A percentile compares a stretch with the other conserved stretches of the same genome.
Conservation (phyloP, 495 filamentous ascomycete genomes). For the Penicillium parvum region DNA sequence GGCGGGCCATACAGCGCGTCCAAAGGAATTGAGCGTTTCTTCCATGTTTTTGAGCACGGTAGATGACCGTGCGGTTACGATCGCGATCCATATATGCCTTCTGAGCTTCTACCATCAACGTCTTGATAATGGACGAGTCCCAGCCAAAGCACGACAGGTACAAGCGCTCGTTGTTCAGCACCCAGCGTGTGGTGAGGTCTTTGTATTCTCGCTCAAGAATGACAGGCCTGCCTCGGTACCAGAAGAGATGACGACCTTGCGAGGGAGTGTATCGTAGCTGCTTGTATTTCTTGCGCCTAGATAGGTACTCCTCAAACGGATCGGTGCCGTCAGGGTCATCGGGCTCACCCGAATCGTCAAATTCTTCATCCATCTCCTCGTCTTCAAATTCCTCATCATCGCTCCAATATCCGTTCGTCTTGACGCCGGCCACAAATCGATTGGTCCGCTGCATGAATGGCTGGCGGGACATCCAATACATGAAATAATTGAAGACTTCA, state of each 20-base stretch:
- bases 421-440: slow-evolving; percentile 59
- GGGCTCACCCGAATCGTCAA: slow-evolving; percentile 24
- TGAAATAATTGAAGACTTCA: slow-evolving; percentile 64
- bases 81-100: slow-evolving; percentile 54
- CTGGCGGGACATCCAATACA: slow-evolving; percentile 65
- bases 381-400: slow-evolving; percentile 42
- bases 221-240: slow-evolving; percentile 53
- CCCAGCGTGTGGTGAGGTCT: slow-evolving; percentile 19
- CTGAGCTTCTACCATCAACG: slow-evolving; percentile 62
- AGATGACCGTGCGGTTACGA: slow-evolving; percentile 60
- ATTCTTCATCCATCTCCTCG: slow-evolving; percentile 31
- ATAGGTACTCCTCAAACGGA: slow-evolving; percentile 47
- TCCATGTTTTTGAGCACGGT: slow-evolving; percentile 44
- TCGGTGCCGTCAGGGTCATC: slow-evolving; percentile 12
- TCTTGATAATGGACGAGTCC: slow-evolving; percentile 59
- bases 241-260: slow-evolving; percentile 62
- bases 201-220: slow-evolving; percentile 49
- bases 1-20: slow-evolving; percentile 62
- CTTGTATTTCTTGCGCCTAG: slow-evolving; percentile 51
- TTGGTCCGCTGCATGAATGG: slow-evolving; percentile 51
- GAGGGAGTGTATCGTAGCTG: slow-evolving; percentile 59
- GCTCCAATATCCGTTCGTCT: slow-evolving; percentile 46
- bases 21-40: slow-evolving; percentile 46
- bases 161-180: slow-evolving; percentile 53
- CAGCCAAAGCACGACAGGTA: slow-evolving; percentile 64